These are phyloP conservation scores for Crithidia thermophila DNA, from an alignment of 208 protist species.

Conservation along the genomic window DNA sequence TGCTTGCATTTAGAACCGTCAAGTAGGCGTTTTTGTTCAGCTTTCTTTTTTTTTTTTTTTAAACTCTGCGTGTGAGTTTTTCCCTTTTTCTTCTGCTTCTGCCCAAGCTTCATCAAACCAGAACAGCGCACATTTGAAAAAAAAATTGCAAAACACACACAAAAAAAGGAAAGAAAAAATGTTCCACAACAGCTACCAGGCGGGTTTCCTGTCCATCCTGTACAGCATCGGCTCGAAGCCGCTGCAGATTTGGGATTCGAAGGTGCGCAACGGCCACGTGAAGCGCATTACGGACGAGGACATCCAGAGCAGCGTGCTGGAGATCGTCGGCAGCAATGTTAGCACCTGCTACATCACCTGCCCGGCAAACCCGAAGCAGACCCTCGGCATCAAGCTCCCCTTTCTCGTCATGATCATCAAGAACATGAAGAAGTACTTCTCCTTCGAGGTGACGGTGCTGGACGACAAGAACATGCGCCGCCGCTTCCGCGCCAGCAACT, in stretches of 20 bases:
- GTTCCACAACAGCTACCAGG: conserved; percentile 99
- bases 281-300: conserved; percentile 99
- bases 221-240: conserved; percentile 99
- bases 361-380: conserved; percentile 96
- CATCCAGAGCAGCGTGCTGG: conserved; percentile 98
- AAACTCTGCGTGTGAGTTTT: no score
- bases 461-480: conserved; percentile 99
- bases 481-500: conserved; percentile 99
- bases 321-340: conserved; percentile 99
- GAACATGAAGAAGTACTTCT: conserved; percentile 99
- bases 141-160: no score
- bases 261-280: conserved; percentile 98
- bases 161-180: conserved; percentile 59
- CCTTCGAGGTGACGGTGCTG: conserved; percentile 99
- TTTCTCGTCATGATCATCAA: conserved; percentile 99
- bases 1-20: no score
- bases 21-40: no score
- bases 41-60: not conserved
- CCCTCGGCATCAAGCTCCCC: conserved; percentile 99
- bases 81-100: no score
- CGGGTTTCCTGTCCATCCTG: conserved; percentile 98
- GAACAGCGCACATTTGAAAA: no score
- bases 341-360: conserved; percentile 98
- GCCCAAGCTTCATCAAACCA: no score
- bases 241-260: conserved; percentile 98